These are phyloP conservation scores for Mortierella alpina DNA, from an alignment of 192 early-diverging fungal species.

Conservation along the genomic window DNA sequence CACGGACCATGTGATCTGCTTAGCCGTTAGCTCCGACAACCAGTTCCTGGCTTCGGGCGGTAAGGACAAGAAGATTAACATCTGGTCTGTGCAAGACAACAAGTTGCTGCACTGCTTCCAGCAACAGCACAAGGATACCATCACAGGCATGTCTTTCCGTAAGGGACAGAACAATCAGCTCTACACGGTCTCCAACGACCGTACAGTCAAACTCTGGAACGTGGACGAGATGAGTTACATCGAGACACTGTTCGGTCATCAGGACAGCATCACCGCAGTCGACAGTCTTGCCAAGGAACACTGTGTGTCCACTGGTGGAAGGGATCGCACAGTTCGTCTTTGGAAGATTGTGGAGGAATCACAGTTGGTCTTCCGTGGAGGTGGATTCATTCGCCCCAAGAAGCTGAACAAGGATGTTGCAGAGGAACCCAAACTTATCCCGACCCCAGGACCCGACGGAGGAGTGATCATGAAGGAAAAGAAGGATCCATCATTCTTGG, in stretches of 20 bases:
- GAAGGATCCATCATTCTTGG: conserved; percentile 53
- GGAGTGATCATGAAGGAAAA: conserved; percentile 38
- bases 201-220: conserved; percentile 98
- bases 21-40: conserved; percentile 77
- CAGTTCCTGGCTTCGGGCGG: conserved; percentile 87
- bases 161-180: conserved; percentile 78
- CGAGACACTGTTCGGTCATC: conserved; percentile 98
- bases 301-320: conserved; percentile 88
- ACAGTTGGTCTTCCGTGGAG: conserved; percentile 92
- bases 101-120: conserved; percentile 78
- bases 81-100: conserved; percentile 89
- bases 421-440: conserved; percentile 19
- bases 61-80: conserved; percentile 87
- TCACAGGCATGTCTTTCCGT: conserved; percentile 89
- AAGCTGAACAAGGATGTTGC: conserved; percentile 30
- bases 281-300: conserved; percentile 88
- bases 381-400: conserved; percentile 59
- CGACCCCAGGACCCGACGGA: conserved; percentile 19
- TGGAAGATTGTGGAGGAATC: conserved; percentile 98
- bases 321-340: conserved; percentile 89
- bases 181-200: conserved; percentile 90
- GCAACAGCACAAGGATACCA: conserved; percentile 90
- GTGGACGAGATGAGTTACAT: conserved; percentile 91
- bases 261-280: conserved; percentile 87
- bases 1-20: conserved; percentile 76